Evolutionary conservation across 75 land plant species (phyloP).

Genomic region (Pinus tabuliformis): DNA sequence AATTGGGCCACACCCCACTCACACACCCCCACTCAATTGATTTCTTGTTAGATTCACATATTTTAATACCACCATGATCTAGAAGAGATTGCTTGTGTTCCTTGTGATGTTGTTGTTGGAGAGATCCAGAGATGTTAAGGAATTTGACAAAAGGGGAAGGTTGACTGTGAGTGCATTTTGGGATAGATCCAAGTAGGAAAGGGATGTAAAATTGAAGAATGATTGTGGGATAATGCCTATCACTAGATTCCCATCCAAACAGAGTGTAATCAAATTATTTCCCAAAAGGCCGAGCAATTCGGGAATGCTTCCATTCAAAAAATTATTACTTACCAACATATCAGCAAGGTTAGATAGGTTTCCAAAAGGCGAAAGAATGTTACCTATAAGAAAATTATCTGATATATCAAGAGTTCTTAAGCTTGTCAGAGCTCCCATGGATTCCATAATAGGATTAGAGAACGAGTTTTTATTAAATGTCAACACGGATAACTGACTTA

Average conservation of each 20-base stretch:
- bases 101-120: constrained; percentile 38
- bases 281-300: constrained; percentile 9
- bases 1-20: too few relatives aligned
- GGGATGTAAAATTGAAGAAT: constrained; percentile 17
- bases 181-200: constrained; percentile 37
- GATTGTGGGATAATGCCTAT: constrained; percentile 26
- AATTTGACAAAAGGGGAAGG: constrained; percentile 8
- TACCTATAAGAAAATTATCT: constrained; percentile 20
- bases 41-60: constrained; percentile 26
- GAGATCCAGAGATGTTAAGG: constrained; percentile 27
- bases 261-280: constrained; percentile 11
- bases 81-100: constrained; percentile 23
- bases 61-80: constrained; percentile 21
- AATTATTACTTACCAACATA: background rate
- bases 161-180: constrained; percentile 25
- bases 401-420: background rate
- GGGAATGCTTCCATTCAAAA: background rate
- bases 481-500: background rate
- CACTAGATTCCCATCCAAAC: constrained; percentile 27
- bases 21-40: constrained; percentile 6
- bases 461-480: background rate
- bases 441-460: background rate
- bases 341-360: background rate
- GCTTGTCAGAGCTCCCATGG: background rate
- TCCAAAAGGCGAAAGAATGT: constrained; percentile 9